phyloP scores from a whole-genome alignment of 768 basidiomycete genomes.

The Leucocoprinus birnbaumii region DNA sequence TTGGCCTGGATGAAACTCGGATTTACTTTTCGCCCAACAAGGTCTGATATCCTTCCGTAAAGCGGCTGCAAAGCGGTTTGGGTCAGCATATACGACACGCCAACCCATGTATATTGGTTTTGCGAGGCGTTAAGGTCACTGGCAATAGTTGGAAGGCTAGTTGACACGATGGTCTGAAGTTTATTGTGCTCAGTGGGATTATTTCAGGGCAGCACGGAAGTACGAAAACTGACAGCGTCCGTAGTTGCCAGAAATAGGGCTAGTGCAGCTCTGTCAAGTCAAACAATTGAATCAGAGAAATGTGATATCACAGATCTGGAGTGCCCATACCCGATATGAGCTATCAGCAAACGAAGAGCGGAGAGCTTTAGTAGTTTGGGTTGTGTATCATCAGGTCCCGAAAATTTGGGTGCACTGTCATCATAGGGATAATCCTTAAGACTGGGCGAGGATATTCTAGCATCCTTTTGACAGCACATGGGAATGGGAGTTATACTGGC shows the following conservation, averaged over 20 bases:
- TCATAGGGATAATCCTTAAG: constrained; percentile 22
- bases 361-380: constrained; percentile 36
- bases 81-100: constrained; percentile 80
- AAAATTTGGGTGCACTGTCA: constrained; percentile 24
- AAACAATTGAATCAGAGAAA: constrained; percentile 5
- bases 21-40: constrained; percentile 74
- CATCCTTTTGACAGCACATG: not conserved
- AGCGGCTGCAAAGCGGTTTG: constrained; percentile 85
- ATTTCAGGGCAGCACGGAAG: not conserved
- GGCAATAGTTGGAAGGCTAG: constrained; percentile 78
- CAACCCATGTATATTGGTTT: constrained; percentile 83
- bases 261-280: constrained; percentile 59
- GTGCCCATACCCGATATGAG: constrained; percentile 75
- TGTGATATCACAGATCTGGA: constrained; percentile 6
- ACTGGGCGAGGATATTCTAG: not conserved
- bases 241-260: constrained; percentile 85
- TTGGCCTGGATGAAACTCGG: not conserved
- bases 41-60: constrained; percentile 77
- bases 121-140: constrained; percentile 65
- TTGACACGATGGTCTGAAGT: constrained; percentile 68
- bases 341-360: constrained; percentile 51
- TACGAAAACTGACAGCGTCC: constrained; percentile 58
- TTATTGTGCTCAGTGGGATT: not conserved
- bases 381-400: constrained; percentile 23
- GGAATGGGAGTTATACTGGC: not conserved